Evolutionary conservation across 352 stramenopile genomes (phyloP), one percentile per base, ranked within the genome.

Genomic region (Pythium periplocum): DNA sequence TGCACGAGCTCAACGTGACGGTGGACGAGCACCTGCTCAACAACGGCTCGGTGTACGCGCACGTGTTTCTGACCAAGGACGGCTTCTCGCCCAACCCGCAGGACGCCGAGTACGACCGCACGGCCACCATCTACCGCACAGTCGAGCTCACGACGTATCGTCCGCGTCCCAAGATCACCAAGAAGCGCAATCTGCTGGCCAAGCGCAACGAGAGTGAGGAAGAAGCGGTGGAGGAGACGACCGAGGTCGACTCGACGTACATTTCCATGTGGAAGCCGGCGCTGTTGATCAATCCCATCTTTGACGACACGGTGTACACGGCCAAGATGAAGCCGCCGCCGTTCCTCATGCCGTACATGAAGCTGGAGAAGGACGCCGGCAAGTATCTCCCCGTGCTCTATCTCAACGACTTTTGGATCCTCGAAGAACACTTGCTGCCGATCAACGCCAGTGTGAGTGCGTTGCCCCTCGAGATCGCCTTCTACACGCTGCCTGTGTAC

Each of bases 401-500:
- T 53, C 38, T 90, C 35, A 98, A 97, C 62, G 88, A 98, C 48
- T 98, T 98, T 66, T 98, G 95, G 95, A 60, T 95, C 31, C 75
- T 97, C 10, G 85, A 90, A 42, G 85, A 94, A 32, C 76, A 93
- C 42, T 55, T 98, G 30, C 54, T 94, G 36, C 62, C 82, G 8
- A 74, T 99, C 53, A 98, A 98, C 72, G 73, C 67, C n/a, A 92
- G 86, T 9, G 35, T 96, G 10, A 66, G 76, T 12, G 58, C 79
- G 11, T 69, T 97, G 45, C 80, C 85, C 37, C 68, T 98, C 5
- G 71, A 94, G 50, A 61, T 98, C 12, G 77, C 70, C 11, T 96
- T 96, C 57, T 94, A 95, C 60, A 62, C 75, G 44, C 66, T 97
- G 30, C 73, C 81, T 6, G 63, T 95, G 61, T 95, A 86, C 75